phyloP scores from a whole-genome alignment of 2,329 filamentous ascomycete genomes.

The Aureobasidium sp. region DNA sequence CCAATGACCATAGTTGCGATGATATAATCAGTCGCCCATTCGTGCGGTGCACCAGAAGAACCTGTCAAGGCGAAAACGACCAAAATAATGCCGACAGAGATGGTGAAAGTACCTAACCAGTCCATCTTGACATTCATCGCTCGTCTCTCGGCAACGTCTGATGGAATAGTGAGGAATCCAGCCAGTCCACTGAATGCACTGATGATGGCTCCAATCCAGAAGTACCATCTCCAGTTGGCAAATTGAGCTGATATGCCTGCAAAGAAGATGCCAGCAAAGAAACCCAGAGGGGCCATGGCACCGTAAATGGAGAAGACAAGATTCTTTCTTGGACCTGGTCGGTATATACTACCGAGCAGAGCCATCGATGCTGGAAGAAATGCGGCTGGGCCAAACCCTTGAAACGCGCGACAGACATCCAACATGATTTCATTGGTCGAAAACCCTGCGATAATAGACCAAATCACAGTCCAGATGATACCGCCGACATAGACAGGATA shows the following conservation, averaged over 20 bases:
- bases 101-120: conserved; percentile 56
- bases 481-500: conserved; percentile 55
- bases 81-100: conserved; percentile 59
- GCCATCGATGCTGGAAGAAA: conserved; percentile 29
- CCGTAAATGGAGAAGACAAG: conserved; percentile 38
- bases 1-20: conserved; percentile 59
- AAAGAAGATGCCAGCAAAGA: conserved; percentile 58
- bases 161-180: conserved; percentile 45
- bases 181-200: conserved; percentile 40
- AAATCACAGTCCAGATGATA: conserved; percentile 38
- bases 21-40: conserved; percentile 70
- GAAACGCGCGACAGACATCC: conserved; percentile 30
- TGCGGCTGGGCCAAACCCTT: conserved; percentile 32
- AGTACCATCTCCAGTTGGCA: conserved; percentile 59
- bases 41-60: conserved; percentile 58
- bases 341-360: conserved; percentile 29
- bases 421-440: conserved; percentile 30
- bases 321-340: conserved; percentile 32
- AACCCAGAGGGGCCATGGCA: conserved; percentile 48
- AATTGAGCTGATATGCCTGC: conserved; percentile 53
- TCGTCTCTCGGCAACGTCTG: conserved; percentile 35
- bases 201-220: conserved; percentile 57
- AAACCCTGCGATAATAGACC: conserved; percentile 30
- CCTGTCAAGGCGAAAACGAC: conserved; percentile 71
- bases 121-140: conserved; percentile 54